Evolutionary conservation across 2,329 filamentous ascomycete genomes (phyloP), one percentile per base, ranked within the genome.

Genomic region (Colletotrichum tofieldiae): DNA sequence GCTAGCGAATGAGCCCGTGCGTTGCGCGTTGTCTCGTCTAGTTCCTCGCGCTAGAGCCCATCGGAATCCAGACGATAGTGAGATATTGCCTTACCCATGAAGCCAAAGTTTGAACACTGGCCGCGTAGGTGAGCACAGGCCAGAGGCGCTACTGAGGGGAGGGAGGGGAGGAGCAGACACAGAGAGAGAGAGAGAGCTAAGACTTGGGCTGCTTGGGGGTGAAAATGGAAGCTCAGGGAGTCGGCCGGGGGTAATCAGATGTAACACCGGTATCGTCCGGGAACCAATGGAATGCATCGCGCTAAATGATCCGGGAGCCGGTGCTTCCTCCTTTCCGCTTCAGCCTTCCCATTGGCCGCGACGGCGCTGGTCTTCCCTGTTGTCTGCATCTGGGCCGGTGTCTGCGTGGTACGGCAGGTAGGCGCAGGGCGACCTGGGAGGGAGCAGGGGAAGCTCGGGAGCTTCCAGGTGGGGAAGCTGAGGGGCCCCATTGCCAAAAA

Each of bases 371-470:
- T 29, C 55, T 55, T 66, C 37, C 54, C 39, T 61, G 47, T 18
- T 23, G 67, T 37, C 52, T 37, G 32, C 52, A 41, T 37, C 66
- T 43, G 68, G 41, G 43, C n/a, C 56, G 29, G 26, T 26, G 37
- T 52, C 54, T 49, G 51, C 68, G 37, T 58, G 68, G 49, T 49
- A 58, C 56, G 56, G 41, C 65, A 54, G 51, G 56, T 49, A 61
- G 63, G 55, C 47, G 63, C 68, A 71, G 45, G 64, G 64, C 39
- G 43, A 4, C 18, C 54, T 16, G 54, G 55, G 41, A 23, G 29
- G 41, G 58, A 54, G 59, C 61, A 54, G 45, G 66, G 67, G 54
- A 47, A 39, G 61, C 67, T 66, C 62, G 67, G 67, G 67, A 71
- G 41, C 62, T 63, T 52, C 32, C n/a, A 51, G 54, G 55, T 70